Evolutionary conservation across 192 early-diverging fungal genomes (phyloP).

Genomic region (Spizellomyces punctatus): DNA sequence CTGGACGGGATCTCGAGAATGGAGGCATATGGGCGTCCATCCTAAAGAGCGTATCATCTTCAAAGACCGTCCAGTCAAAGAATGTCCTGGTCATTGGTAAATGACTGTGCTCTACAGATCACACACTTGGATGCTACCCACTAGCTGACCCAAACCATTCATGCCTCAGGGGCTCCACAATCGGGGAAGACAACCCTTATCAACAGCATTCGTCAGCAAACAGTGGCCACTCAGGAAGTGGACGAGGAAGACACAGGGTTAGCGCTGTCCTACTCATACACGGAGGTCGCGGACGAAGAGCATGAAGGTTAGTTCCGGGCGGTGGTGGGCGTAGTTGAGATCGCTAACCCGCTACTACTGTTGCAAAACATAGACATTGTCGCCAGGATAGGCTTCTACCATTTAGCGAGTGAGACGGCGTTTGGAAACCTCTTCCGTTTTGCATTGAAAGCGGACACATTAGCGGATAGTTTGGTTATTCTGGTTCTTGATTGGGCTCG

Average conservation of each 20-base stretch:
- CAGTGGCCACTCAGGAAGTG: constrained; percentile 45
- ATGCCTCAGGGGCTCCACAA: constrained; percentile 64
- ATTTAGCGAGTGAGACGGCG: constrained; percentile 70
- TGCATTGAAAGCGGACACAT: constrained; percentile 66
- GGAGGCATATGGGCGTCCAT: constrained; percentile 79
- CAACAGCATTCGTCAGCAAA: constrained; percentile 51
- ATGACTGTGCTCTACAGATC: neutral
- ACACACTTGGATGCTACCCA: neutral
- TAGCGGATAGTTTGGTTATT: constrained; percentile 67
- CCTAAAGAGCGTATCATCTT: constrained; percentile 72
- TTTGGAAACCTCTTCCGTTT: constrained; percentile 73
- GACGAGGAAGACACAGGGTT: constrained; percentile 62
- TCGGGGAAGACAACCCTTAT: constrained; percentile 86
- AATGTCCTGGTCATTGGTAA: constrained; percentile 81
- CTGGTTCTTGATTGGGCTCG: constrained; percentile 89
- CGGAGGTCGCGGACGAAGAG: constrained; percentile 88
- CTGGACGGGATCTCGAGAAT: no score
- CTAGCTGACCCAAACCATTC: neutral
- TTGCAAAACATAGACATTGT: constrained; percentile 48
- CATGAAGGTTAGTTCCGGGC: constrained; percentile 60
- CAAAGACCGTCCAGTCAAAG: constrained; percentile 74
- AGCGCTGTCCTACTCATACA: constrained; percentile 81
- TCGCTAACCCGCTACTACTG: neutral
- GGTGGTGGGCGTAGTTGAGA: neutral
- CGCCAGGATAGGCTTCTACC: constrained; percentile 79